Evolutionary conservation across 2,329 filamentous ascomycete species (phyloP), one percentile per base, ranked within the genome.

Genomic region (Aspergillus udagawae): DNA sequence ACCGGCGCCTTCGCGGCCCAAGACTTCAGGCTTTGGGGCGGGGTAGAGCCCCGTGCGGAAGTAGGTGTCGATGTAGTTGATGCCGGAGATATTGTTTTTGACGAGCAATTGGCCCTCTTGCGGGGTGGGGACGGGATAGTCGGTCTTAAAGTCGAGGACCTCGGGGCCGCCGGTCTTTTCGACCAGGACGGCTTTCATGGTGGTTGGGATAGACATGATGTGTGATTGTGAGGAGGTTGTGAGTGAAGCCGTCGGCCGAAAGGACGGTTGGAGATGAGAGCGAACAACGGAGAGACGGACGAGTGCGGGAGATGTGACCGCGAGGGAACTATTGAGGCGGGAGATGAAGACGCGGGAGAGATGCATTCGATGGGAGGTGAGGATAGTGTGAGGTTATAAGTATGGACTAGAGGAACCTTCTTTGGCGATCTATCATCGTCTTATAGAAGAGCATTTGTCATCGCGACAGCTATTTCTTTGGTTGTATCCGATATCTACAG

Each of bases 51-150:
- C 92, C 12, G 83, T 86, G 71, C 92, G 91, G 83, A 92, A 95
- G 77, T 96, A 96, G 42, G 84, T 96, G 75, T 96, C 92, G 68
- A 96, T 95, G 77, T 84, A 96, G 77, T 96, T 96, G 60, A 96
- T 79, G 58, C 92, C 92, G 51, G 88, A 81, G 70, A 84, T 89
- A 62, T 87, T 84, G 74, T 96, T 96, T 75, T 88, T 89, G 57
- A 96, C 84, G 3, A 96, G 83, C 23, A 96, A 75, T 64, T 96
- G 82, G 57, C 86, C 87, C n/a, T 87, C 83, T 38, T 83, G 79
- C 2, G 83, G 83, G 51, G 80, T 77, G 0, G 91, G 90, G 1
- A 96, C 84, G 5, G 88, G 86, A 3, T 91, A 72, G 68, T 91
- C 84, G 20, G 84, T 85, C 67, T 82, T 87, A 74, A 88, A 86